Base-by-base conservation (phyloP, 768 basidiomycete genomes). In the Leccinum aurantiacum region DNA sequence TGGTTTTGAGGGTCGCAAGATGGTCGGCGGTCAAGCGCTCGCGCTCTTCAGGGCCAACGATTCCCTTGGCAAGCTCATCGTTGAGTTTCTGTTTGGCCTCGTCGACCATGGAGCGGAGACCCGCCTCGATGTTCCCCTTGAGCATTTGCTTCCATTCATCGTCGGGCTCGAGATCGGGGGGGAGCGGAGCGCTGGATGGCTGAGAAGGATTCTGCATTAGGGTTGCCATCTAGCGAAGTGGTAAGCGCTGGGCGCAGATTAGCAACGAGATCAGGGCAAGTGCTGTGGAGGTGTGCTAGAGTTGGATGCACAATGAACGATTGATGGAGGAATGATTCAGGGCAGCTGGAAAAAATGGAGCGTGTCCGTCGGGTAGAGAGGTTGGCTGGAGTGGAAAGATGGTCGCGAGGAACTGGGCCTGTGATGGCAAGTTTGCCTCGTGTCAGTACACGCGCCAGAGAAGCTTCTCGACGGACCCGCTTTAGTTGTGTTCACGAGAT, bases 51-150 rank as follows among this genome's bases (percentile, higher is more conserved):
- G 68, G 72, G 44, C 64, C 54, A 58, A 76, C 65, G 68, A 81
- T 61, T 58, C 70, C 66, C 72, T 79, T 71, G 67, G 78, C 77
- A 14, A 90, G 75, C 68, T 84, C 80, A 15, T 75, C 71, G 37
- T 84, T 78, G 38, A 84, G 72, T 59, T 82, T 84, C 59, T 83
- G 79, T 73, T 85, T 85, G 19, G 89, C 84, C 60, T 88, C 88
- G 57, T 85, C 80, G 60, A 88, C 80, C 63, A 72, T 70, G 50
- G 71, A 66, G 38, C 63, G 67, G 53, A 78, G 67, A 8, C 74
- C 75, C 2, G 77, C 75, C 64, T 84, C 82, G 65, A 91, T 88
- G 66, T 79, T 76, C 44, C 78, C 76, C 66, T 68, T 75, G 65
- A 84, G 73, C 2, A 65, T 58, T 35, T 65, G 68, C 68, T 85